These are phyloP conservation scores for Besnoitia besnoiti DNA, from an alignment of 169 alveolate genomes.

Conservation along the genomic window DNA sequence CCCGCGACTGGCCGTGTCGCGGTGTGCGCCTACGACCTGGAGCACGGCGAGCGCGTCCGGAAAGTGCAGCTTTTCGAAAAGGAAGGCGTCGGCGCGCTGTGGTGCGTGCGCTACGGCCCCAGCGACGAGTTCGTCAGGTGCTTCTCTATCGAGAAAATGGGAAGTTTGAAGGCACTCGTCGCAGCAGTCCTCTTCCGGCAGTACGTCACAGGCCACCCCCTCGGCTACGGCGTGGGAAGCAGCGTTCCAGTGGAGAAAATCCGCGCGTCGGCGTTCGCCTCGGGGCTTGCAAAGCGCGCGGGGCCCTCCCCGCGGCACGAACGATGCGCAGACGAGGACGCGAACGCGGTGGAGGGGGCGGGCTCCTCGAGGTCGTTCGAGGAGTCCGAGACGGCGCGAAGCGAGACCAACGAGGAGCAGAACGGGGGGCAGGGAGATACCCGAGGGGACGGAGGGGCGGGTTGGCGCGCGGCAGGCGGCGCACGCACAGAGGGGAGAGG, in stretches of 20 bases:
- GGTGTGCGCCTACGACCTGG: constrained; percentile 42
- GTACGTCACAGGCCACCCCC: constrained; percentile 50
- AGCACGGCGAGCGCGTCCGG: constrained; percentile 47
- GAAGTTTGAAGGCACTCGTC: constrained; percentile 22
- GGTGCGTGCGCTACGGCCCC: constrained; percentile 55
- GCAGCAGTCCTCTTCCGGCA: constrained; percentile 48
- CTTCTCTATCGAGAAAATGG: constrained; percentile 10
- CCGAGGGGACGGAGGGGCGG: too few relatives aligned
- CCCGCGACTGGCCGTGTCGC: background rate
- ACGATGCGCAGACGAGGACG: background rate
- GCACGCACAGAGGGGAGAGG: too few relatives aligned
- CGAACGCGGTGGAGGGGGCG: background rate
- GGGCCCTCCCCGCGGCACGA: background rate
- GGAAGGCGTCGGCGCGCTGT: constrained; percentile 31
- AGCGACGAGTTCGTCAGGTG: constrained; percentile 39
- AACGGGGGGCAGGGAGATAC: too few relatives aligned
- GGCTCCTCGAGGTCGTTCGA: background rate
- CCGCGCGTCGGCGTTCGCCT: background rate
- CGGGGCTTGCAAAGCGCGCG: background rate
- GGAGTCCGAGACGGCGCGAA: constrained; percentile 4
- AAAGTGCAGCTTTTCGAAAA: constrained; percentile 54
- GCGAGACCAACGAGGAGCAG: background rate
- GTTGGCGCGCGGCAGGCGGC: too few relatives aligned
- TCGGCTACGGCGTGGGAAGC: constrained; percentile 54
- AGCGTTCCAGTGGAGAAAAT: background rate